Percentiles rank a stretch among this genome's conserved stretches.
phyloP scores from a whole-genome alignment of 2,329 filamentous ascomycete genomes.

The Leptographium procerum region DNA sequence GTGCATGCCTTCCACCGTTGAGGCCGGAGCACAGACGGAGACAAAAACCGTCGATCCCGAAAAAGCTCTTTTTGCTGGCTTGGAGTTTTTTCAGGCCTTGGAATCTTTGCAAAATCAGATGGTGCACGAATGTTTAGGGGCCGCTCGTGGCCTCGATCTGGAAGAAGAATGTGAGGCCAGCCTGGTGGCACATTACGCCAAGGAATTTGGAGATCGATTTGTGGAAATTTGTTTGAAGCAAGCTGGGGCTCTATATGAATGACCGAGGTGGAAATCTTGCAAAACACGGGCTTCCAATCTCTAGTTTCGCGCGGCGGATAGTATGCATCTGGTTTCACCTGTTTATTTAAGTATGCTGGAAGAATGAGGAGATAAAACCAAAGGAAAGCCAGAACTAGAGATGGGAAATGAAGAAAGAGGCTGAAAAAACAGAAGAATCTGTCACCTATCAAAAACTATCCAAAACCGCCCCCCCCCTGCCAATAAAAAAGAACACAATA shows the following conservation, averaged over 20 bases:
- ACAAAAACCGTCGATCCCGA: neutral
- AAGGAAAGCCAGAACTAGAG: neutral
- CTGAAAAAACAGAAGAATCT: neutral
- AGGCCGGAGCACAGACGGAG: conserved; percentile 7
- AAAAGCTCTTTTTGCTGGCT: neutral
- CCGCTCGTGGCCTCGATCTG: neutral
- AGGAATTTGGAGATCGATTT: conserved; percentile 5
- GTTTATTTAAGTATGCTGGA: neutral
- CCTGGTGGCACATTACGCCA: conserved; percentile 7
- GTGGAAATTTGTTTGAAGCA: neutral
- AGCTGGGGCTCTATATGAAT: neutral
- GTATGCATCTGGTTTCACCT: too few relatives aligned
- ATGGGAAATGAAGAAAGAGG: neutral
- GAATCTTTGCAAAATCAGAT: conserved; percentile 1
- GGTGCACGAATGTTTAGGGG: conserved; percentile 7
- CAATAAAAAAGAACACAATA: neutral
- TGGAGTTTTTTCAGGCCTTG: conserved; percentile 6
- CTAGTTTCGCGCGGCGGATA: too few relatives aligned
- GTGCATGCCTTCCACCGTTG: neutral
- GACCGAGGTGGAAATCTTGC: neutral
- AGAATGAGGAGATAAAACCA: neutral
- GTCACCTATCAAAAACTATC: neutral
- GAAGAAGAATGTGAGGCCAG: conserved; percentile 5
- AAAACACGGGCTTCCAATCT: too few relatives aligned
- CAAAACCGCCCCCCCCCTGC: neutral